Base-by-base conservation (phyloP, 176 grass and related monocot genomes). In the Zoysia japonica region DNA sequence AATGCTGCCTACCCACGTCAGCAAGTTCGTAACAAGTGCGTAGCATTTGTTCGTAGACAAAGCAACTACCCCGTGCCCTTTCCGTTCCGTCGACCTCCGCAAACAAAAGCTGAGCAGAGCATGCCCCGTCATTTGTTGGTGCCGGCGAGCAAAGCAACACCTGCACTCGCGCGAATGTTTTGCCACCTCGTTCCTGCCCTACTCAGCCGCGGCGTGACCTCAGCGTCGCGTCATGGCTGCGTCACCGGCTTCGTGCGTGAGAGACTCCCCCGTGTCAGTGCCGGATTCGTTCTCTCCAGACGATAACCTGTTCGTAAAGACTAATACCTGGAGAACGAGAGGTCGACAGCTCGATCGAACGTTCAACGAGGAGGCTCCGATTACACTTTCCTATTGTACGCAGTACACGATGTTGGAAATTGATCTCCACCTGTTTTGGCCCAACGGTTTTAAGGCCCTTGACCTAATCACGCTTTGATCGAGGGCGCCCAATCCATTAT, bases 41-140 rank as follows among this genome's bases (percentile, higher is more conserved):
- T 28, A 28, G 28, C 28, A 28, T 28, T 28, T 28, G 28, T 28
- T 28, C 28, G 28, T 28, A 28, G 28, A 28, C 28, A 28, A 28
- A 28, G 28, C 28, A 28, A 28, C 28, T 28, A 28, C 28, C 0
- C 28, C 79, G 85, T 53, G 69, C 49, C 63, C 64, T 62, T 49
- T 41, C 50, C 71, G 53, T 81, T 61, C 78, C 78, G 69, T 76
- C 78, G 53, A 47, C 78, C 11, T 11, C 60, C 11, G 80, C 70
- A 67, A 52, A 28, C 46, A 51, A 51, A 51, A 28, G 28, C 28
- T 28, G 28, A 28, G 28, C 28, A 28, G 28, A 11, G 15, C 68
- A 11, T 53, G 44, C 57, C 74, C 56, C 57, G 57, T 59, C 76
- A 66, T 77, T 53, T 9, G 76, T 39, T 6, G 61, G 10, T 67